Percentiles rank a stretch among this genome's conserved stretches.
Conservation (phyloP, 2,329 filamentous ascomycete species). For the Sporothrix dimorphospora region DNA sequence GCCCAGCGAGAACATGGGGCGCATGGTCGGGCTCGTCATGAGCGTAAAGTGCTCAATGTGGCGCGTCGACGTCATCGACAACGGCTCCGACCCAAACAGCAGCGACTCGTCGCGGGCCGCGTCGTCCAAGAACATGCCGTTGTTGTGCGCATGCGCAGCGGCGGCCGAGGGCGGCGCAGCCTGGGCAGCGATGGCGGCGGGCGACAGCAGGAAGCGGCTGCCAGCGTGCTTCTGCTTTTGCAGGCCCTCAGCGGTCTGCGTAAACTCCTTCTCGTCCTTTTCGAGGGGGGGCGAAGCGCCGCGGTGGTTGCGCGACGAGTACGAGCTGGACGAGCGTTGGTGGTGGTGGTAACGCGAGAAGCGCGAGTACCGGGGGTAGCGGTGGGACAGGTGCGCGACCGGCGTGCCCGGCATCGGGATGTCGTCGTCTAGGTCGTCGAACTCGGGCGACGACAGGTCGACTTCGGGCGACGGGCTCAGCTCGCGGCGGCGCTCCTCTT, state of each 20-base stretch:
- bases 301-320: conserved; percentile 53
- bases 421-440: conserved; percentile 72
- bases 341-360: background rate
- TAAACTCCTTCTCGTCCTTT: conserved; percentile 95
- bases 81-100: conserved; percentile 55
- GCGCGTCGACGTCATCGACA: conserved; percentile 20
- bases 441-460: conserved; percentile 83
- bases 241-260: conserved; percentile 87
- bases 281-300: conserved; percentile 88
- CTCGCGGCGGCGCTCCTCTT: conserved; percentile 66
- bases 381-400: conserved; percentile 62
- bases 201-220: conserved; percentile 41
- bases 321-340: conserved; percentile 42
- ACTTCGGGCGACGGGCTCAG: conserved; percentile 92
- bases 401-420: conserved; percentile 62
- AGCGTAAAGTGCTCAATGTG: conserved; percentile 44
- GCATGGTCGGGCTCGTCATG: conserved; percentile 60
- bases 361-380: conserved; percentile 10
- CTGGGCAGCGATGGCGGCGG: conserved; percentile 34
- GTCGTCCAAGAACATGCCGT: conserved; percentile 46
- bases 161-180: conserved; percentile 37
- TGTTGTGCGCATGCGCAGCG: background rate
- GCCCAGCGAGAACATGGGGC: conserved; percentile 50
- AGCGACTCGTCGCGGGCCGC: conserved; percentile 53
- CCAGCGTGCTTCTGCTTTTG: conserved; percentile 65